Conservation (phyloP, 1,284 basidiomycete species). For the Caloboletus inedulis region DNA sequence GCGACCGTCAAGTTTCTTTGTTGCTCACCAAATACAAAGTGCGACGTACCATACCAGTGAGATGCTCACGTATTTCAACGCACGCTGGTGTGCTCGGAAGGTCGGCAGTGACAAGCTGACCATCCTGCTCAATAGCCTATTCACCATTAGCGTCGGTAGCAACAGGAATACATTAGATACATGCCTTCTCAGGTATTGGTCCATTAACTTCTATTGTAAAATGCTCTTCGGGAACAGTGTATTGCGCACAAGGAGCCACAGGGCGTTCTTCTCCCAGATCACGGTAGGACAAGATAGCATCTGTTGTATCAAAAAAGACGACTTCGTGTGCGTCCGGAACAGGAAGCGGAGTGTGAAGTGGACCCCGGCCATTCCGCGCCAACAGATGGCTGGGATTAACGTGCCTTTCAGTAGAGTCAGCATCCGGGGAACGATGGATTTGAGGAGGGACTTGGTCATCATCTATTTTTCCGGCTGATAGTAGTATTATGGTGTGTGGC, state of each 20-base stretch:
- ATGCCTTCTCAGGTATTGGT: background rate
- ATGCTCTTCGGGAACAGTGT: background rate
- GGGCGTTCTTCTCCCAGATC: background rate
- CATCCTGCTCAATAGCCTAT: background rate
- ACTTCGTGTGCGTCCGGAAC: conserved; percentile 14
- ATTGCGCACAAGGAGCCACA: background rate
- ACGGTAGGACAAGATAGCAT: background rate
- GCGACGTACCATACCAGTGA: conserved; percentile 4
- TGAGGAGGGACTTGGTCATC: background rate
- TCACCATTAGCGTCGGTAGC: background rate
- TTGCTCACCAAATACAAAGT: background rate
- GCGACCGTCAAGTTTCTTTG: background rate
- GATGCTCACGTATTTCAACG: background rate
- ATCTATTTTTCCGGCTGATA: background rate
- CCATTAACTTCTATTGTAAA: background rate
- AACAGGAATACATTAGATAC: background rate
- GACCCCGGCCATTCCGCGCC: background rate
- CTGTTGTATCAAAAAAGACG: conserved; percentile 17
- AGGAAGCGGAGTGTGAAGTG: conserved; percentile 19
- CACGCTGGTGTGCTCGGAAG: background rate
- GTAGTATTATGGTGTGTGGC: background rate
- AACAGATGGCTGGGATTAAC: background rate
- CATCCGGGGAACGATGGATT: background rate
- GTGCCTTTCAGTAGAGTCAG: background rate
- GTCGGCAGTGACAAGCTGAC: background rate